phyloP scores from a whole-genome alignment of 306 rosid species.

The Corylus americana region DNA sequence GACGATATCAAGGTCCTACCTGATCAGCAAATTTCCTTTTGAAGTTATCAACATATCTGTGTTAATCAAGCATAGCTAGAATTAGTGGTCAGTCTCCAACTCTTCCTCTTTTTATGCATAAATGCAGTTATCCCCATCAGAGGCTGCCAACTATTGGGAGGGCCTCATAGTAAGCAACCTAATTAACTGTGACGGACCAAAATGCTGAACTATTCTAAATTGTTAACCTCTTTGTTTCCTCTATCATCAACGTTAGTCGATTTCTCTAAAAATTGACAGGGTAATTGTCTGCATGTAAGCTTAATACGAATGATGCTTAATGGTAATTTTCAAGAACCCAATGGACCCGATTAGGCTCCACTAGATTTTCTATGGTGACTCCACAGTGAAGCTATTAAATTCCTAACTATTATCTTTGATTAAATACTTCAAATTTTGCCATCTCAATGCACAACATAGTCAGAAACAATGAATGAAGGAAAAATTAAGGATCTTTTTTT shows the following conservation, averaged over 20 bases:
- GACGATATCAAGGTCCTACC: constrained; percentile 42
- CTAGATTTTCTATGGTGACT: not conserved
- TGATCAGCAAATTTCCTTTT: constrained; percentile 65
- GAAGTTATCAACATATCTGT: constrained; percentile 57
- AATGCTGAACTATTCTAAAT: constrained; percentile 1
- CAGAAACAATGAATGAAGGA: no score
- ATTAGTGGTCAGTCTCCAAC: constrained; percentile 41
- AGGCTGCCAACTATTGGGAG: constrained; percentile 15
- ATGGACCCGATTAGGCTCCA: not conserved
- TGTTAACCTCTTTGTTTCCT: constrained; percentile 1
- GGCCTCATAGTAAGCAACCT: not conserved
- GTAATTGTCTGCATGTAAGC: not conserved
- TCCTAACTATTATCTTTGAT: no score
- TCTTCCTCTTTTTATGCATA: constrained; percentile 24
- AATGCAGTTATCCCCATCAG: constrained; percentile 25
- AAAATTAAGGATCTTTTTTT: no score
- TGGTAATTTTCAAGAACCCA: not conserved
- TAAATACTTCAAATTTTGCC: no score
- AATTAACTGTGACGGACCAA: not conserved
- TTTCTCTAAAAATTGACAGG: constrained; percentile 7
- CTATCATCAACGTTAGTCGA: constrained; percentile 3
- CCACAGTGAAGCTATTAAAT: no score
- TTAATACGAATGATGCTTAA: constrained; percentile 1
- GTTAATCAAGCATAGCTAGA: constrained; percentile 38
- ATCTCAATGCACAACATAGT: no score